phyloP scores from a whole-genome alignment of 2,329 filamentous ascomycete species.

The Xenosphaeropsis pyriputrescens region DNA sequence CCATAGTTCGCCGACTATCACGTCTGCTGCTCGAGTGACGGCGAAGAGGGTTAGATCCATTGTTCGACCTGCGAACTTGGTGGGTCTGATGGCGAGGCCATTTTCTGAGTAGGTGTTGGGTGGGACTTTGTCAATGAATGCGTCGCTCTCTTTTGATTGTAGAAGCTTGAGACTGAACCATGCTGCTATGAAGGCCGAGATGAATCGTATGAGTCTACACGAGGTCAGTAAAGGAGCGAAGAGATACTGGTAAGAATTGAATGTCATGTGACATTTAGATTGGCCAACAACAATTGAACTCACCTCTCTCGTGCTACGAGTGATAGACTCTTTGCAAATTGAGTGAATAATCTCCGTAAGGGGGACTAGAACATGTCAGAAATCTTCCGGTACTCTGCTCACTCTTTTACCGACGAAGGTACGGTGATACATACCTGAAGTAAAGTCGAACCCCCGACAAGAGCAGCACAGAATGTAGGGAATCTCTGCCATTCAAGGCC shows the following conservation, averaged over 20 bases:
- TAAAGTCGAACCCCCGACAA: conserved; percentile 45
- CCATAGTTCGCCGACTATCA: conserved; percentile 54
- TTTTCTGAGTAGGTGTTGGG: conserved; percentile 13
- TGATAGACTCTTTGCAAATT: conserved; percentile 12
- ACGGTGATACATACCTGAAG: conserved; percentile 31
- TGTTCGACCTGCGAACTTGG: conserved; percentile 48
- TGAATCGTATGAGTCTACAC: conserved; percentile 36
- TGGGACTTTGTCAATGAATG: conserved; percentile 23
- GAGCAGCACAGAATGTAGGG: conserved; percentile 44
- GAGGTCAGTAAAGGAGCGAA: neutral
- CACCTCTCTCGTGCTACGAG: conserved; percentile 18
- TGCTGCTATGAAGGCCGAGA: conserved; percentile 41
- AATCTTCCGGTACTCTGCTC: no score
- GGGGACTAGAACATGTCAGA: conserved; percentile 15
- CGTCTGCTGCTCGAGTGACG: conserved; percentile 55
- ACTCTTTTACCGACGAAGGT: neutral
- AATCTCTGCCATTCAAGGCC: conserved; percentile 41
- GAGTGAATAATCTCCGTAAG: conserved; percentile 15
- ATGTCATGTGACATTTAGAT: conserved; percentile 1
- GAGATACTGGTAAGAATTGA: neutral
- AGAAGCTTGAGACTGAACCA: conserved; percentile 42
- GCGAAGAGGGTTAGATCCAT: conserved; percentile 76
- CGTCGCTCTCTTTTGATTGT: conserved; percentile 34
- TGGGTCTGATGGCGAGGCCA: conserved; percentile 13
- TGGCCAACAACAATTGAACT: conserved; percentile 3